phyloP scores from a whole-genome alignment of 2,329 filamentous ascomycete genomes.

The Teratosphaeria viscida region DNA sequence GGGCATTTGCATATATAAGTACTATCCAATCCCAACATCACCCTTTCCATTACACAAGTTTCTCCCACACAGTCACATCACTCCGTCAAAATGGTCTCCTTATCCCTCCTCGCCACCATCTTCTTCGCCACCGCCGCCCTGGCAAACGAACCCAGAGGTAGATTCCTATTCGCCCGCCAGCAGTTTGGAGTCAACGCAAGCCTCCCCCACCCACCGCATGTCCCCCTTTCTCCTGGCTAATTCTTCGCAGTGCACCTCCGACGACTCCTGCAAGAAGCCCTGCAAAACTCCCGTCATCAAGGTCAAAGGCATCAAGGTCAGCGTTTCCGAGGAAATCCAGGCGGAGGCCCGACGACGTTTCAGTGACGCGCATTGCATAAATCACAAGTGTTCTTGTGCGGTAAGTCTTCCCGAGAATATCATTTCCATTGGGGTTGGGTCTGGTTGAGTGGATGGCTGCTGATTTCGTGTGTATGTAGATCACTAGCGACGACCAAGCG shows the following conservation, averaged over 20 bases:
- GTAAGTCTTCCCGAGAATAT: neutral
- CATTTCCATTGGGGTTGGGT: neutral
- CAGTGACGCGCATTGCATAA: neutral
- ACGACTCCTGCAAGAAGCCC: neutral
- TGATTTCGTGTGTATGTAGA: neutral
- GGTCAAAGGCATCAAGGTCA: neutral
- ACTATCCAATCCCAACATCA: too few relatives aligned
- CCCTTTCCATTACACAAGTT: too few relatives aligned
- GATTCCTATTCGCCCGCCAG: neutral
- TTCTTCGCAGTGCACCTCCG: neutral
- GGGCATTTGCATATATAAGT: too few relatives aligned
- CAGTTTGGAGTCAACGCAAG: neutral
- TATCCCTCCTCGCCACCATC: neutral
- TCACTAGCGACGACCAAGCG: neutral
- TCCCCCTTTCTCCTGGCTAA: neutral
- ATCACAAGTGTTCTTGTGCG: neutral
- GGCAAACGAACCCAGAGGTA: neutral
- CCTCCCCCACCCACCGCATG: neutral
- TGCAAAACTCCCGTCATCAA: neutral
- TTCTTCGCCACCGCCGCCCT: neutral
- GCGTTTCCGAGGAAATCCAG: neutral
- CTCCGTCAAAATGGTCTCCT: neutral
- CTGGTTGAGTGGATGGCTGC: neutral
- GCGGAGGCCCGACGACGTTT: neutral
- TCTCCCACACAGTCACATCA: neutral